Percentiles rank a stretch among this genome's conserved stretches.
Conservation (phyloP, 2,329 filamentous ascomycete species). For the Ceratocystis harringtonii region DNA sequence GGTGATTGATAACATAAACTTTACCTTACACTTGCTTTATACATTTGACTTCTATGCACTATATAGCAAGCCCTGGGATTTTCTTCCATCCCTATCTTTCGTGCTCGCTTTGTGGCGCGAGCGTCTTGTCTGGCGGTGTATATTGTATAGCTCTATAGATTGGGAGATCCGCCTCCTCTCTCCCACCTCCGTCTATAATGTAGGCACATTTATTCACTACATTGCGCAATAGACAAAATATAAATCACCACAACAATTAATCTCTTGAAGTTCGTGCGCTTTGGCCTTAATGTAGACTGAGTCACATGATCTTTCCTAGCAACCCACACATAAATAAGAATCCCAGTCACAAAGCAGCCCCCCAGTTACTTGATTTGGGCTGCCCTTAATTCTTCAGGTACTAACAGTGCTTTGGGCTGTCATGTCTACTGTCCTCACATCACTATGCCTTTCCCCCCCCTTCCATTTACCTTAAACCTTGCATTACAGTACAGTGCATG, state of each 20-base stretch:
- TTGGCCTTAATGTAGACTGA: background rate
- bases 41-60: background rate
- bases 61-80: background rate
- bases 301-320: background rate
- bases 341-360: background rate
- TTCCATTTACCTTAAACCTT: background rate
- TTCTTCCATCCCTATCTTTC: background rate
- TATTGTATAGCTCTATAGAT: background rate
- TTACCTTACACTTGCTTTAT: background rate
- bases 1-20: background rate
- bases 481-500: background rate
- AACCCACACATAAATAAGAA: background rate
- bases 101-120: background rate
- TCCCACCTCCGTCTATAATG: background rate
- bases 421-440: background rate
- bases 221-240: background rate
- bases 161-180: background rate
- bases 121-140: background rate
- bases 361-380: background rate
- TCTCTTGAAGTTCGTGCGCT: background rate
- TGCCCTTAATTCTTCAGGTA: background rate
- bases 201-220: background rate
- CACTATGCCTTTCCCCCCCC: background rate
- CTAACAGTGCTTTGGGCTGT: background rate
- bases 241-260: background rate